Conservation (phyloP, 495 filamentous ascomycete genomes). For the Penicillium malachiteum region DNA sequence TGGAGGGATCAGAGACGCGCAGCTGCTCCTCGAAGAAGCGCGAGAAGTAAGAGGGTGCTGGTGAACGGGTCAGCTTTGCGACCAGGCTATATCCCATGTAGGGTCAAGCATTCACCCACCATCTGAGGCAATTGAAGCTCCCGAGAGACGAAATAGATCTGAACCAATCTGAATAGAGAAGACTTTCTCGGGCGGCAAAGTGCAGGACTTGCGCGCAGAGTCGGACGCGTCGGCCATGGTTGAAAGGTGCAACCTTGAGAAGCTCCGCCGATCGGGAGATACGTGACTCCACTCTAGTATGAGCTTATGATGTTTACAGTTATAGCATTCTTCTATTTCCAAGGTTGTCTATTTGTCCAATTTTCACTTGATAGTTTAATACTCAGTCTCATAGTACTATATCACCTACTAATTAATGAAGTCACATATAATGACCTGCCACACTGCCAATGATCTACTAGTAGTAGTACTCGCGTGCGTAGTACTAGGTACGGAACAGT, state of each 20-base stretch:
- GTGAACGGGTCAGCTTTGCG: slow-evolving; percentile 3
- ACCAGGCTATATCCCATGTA: neutral
- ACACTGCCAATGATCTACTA: too few species aligned
- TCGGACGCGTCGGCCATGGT: slow-evolving; percentile 3
- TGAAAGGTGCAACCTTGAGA: neutral
- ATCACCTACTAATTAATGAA: too few species aligned
- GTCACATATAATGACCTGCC: too few species aligned
- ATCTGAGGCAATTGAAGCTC: slow-evolving; percentile 93
- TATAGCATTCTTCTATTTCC: too few species aligned
- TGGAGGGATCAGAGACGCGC: slow-evolving; percentile 55
- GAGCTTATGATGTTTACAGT: too few species aligned
- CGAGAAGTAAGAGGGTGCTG: slow-evolving; percentile 97
- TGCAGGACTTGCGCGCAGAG: slow-evolving; percentile 15
- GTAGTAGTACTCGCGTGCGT: too few species aligned
- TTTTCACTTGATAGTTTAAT: too few species aligned
- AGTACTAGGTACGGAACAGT: too few species aligned
- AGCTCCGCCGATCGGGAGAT: neutral
- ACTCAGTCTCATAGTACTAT: too few species aligned
- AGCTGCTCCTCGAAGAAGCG: slow-evolving; percentile 89
- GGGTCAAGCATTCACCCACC: slow-evolving; percentile 58
- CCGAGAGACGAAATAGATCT: slow-evolving; percentile 87
- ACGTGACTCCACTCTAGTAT: neutral
- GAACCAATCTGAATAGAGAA: slow-evolving; percentile 95
- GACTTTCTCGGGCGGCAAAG: slow-evolving; percentile 61
- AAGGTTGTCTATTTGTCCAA: too few species aligned